Conservation (phyloP, 306 rosid genomes). For the Ochetophila trinervis region DNA sequence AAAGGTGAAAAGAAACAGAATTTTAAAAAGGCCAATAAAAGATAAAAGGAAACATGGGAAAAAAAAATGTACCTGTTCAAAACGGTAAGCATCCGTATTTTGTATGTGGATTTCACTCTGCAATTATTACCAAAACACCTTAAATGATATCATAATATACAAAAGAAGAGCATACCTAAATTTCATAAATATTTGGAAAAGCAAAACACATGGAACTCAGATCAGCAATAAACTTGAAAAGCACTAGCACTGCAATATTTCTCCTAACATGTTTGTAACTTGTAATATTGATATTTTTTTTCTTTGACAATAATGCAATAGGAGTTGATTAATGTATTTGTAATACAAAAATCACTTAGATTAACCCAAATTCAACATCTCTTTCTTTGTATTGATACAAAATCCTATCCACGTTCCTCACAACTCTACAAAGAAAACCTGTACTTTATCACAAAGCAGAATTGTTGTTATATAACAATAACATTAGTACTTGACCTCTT, state of each 20-base stretch:
- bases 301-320: background rate
- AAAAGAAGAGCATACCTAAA: background rate
- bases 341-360: too few relatives aligned
- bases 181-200: background rate
- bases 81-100: constrained; percentile 73
- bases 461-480: too few relatives aligned
- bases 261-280: background rate
- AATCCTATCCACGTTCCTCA: too few relatives aligned
- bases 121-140: constrained; percentile 30
- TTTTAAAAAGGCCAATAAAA: constrained; percentile 25
- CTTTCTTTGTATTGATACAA: too few relatives aligned
- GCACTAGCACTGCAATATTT: background rate
- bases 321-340: too few relatives aligned
- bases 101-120: constrained; percentile 84
- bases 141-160: background rate
- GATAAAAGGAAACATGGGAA: constrained; percentile 18
- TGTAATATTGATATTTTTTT: background rate
- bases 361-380: too few relatives aligned
- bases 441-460: too few relatives aligned
- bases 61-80: constrained; percentile 67
- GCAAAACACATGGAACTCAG: background rate
- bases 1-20: constrained; percentile 6
- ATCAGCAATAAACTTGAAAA: background rate
- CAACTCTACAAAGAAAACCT: too few relatives aligned
- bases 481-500: too few relatives aligned